Conservation (phyloP, 768 basidiomycete genomes). For the Trametopsis cervina region DNA sequence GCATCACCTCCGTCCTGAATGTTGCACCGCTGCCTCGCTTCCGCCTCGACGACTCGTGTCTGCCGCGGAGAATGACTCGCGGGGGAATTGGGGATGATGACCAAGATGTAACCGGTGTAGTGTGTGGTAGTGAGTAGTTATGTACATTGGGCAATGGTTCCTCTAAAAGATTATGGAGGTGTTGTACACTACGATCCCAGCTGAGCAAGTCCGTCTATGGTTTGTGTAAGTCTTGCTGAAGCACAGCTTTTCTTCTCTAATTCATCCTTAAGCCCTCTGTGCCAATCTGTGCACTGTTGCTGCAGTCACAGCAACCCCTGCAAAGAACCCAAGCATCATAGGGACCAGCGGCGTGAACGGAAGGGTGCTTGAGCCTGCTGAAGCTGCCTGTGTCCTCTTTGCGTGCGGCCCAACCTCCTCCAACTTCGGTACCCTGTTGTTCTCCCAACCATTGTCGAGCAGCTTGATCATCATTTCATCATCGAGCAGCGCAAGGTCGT, state of each 20-base stretch:
- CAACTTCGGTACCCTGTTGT: conserved; percentile 32
- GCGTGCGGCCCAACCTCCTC: conserved; percentile 14
- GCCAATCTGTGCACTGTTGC: conserved; percentile 26
- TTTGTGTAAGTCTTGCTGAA: too few species aligned
- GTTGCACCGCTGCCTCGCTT: conserved; percentile 11
- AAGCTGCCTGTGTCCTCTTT: neutral
- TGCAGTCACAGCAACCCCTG: conserved; percentile 35
- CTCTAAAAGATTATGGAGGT: too few species aligned
- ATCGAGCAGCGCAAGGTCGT: conserved; percentile 68
- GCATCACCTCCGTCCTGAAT: too few species aligned
- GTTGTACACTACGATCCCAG: too few species aligned
- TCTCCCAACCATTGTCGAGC: conserved; percentile 85
- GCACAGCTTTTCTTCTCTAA: too few species aligned
- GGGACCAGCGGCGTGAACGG: conserved; percentile 20
- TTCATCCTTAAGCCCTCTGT: conserved; percentile 3
- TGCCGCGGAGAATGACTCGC: too few species aligned
- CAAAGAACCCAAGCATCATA: conserved; percentile 32
- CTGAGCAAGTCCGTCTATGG: neutral
- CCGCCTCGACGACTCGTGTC: conserved; percentile 2
- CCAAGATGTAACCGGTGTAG: too few species aligned
- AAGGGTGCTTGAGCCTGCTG: conserved; percentile 2
- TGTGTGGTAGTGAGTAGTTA: too few species aligned
- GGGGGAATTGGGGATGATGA: too few species aligned
- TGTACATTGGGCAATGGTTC: too few species aligned
- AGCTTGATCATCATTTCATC: conserved; percentile 56